phyloP scores from a whole-genome alignment of 2,329 filamentous ascomycete genomes.

The Aspergillus sp. region DNA sequence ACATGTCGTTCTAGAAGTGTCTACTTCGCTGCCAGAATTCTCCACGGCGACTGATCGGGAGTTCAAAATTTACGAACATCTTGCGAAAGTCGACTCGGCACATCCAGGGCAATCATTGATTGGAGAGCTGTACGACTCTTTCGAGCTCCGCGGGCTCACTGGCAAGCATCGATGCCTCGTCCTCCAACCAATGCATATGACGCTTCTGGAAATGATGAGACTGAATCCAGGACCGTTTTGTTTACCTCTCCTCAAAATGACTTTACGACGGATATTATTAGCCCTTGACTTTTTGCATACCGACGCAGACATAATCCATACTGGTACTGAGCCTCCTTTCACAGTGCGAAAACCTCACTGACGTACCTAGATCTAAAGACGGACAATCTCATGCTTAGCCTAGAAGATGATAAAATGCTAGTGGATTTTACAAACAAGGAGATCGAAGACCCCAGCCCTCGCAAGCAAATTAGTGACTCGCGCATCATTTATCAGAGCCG shows the following conservation, averaged over 20 bases:
- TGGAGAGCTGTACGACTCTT: constrained; percentile 31
- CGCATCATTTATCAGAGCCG: constrained; percentile 31
- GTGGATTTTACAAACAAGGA: constrained; percentile 27
- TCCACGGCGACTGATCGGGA: constrained; percentile 24
- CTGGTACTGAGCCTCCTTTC: constrained; percentile 21
- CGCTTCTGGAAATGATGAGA: constrained; percentile 30
- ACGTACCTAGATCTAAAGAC: constrained; percentile 38
- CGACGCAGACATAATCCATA: constrained; percentile 32
- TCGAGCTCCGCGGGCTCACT: constrained; percentile 23
- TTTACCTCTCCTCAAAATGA: constrained; percentile 29
- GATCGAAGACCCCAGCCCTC: constrained; percentile 25
- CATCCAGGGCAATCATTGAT: constrained; percentile 27
- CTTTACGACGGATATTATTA: constrained; percentile 29
- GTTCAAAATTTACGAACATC: constrained; percentile 25
- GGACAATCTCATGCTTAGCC: constrained; percentile 40
- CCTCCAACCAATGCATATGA: constrained; percentile 30
- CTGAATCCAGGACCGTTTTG: constrained; percentile 23
- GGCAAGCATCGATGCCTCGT: constrained; percentile 30
- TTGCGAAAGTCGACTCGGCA: constrained; percentile 22
- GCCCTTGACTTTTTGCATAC: constrained; percentile 37
- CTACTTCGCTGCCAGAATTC: constrained; percentile 15
- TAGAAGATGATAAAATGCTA: constrained; percentile 29
- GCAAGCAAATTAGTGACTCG: constrained; percentile 25
- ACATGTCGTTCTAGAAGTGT: constrained; percentile 34
- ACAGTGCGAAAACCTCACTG: neutral